Evolutionary conservation across 2,329 filamentous ascomycete species (phyloP), one percentile per base, ranked within the genome.

Genomic region (Hawksworthiomyces lignivorus): DNA sequence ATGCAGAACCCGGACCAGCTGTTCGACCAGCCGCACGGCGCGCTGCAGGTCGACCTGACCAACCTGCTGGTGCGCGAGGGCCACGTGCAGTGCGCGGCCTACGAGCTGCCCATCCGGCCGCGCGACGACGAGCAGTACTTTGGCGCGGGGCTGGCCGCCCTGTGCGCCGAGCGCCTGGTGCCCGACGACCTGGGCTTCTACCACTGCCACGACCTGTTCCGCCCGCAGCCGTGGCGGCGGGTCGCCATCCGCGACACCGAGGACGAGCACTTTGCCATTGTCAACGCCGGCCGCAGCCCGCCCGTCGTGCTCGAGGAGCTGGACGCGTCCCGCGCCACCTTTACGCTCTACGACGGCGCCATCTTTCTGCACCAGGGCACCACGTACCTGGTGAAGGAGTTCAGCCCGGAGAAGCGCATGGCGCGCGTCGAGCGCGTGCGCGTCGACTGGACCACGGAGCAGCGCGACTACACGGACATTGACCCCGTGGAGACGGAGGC

Each of bases 301-400:
- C 97, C 97, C 56, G 68, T 81, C 0, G 84, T 98, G 0, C 73
- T 98, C 2, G 92, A 98, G 67, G 89, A 97, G 62, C 74, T 98
- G n/a, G 92, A 97, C 62, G 87, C 88, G 2, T 92, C 85, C 2
- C 80, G 92, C n/a, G 90, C 90, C 1, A 90, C 87, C 51, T 97
- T 95, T 62, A 95, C 88, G 2, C 76, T 98, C 46, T 98, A 98
- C 61, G 90, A 97, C 59, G 92, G 92, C 11, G 92, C 87, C 33
- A 96, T 98, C 48, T 98, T 94, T 64, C 70, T 98, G 5, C 92
- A 98, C 54, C 92, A 98, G 63, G 92, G 92, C n/a, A 80, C 80
- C 49, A 90, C 83, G 2, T 98, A 95, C 56, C 73, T 97, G 3
- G 86, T 98, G 39, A 84, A 87, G 52, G 88, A 97, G 53, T 89